Evolutionary conservation across 345 rosid species (phyloP), one percentile per base, ranked within the genome.

Genomic region (Trapa bicornis): DNA sequence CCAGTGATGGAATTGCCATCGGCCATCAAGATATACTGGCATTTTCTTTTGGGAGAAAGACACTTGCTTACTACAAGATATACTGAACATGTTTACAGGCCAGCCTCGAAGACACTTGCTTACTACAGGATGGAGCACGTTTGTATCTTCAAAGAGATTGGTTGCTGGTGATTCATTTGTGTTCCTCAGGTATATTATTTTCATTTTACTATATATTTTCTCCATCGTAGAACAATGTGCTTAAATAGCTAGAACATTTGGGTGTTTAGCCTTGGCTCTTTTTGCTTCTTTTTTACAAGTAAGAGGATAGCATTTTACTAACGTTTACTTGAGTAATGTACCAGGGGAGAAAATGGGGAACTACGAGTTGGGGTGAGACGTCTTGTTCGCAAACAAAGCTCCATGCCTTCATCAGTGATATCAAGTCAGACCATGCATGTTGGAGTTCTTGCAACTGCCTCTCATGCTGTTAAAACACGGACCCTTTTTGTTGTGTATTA

Each of bases 61-160:
- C 99, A 72, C 86, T 94, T 64, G 73, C 86, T 94, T 64, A 91
- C 96, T 15, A 91, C 99, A 0, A 97, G 97, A 32, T 94, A 22
- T 22, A 22, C 43, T 65, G 68, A 38, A 43, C 32, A 52, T 13
- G 52, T 73, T 57, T 75, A 77, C 73, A 93, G 98, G 98, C 67
- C 94, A 87, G 72, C 98, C 98, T 17, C 80, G 92, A 73, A 87
- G 99, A 75, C 99, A 94, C 77, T 78, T 91, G 73, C 86, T 94
- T 64, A 91, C 96, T 15, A 91, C 99, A 0, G 99, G 97, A 32
- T 94, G 97, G 99, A 94, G 97, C 78, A 86, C 92, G 10, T 94
- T 91, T 76, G 96, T 94, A 50, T 79, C 96, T 67, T 87, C 96
- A 14, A 94, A 91, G 81, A 85, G 83, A 83, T 78, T 94, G 71